These are phyloP conservation scores for Neurospora africana DNA, from an alignment of 495 filamentous ascomycete species.

Conservation along the genomic window DNA sequence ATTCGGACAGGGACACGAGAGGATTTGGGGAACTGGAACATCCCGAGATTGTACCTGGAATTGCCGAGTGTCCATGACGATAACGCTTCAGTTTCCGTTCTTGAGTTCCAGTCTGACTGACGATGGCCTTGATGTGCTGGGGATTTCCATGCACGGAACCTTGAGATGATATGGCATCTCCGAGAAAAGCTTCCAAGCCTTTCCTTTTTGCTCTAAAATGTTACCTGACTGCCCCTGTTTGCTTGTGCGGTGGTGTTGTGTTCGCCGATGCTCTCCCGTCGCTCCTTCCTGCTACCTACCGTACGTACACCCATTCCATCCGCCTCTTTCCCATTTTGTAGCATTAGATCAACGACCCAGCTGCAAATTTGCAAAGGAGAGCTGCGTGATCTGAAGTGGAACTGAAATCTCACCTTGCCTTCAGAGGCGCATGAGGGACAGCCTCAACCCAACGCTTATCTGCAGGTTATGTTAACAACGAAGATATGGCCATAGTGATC, in stretches of 20 bases:
- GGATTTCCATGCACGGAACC: neutral
- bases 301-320: neutral
- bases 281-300: neutral
- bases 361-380: neutral
- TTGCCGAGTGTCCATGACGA: neutral
- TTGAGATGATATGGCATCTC: neutral
- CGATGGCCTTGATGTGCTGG: neutral
- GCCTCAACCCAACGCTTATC: neutral
- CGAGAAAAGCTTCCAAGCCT: neutral
- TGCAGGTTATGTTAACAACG: neutral
- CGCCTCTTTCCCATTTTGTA: neutral
- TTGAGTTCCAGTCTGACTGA: neutral
- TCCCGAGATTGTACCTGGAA: neutral
- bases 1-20: constrained; percentile 2
- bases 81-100: neutral
- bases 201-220: neutral
- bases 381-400: neutral
- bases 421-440: neutral
- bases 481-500: neutral
- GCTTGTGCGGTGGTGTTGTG: neutral
- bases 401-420: neutral
- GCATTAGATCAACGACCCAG: neutral
- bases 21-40: neutral
- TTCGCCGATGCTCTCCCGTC: neutral
- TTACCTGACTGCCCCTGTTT: neutral